A percentile compares a stretch with the other conserved stretches of the same genome.
phyloP scores from a whole-genome alignment of 306 rosid genomes.

The Glycyrrhiza uralensis region DNA sequence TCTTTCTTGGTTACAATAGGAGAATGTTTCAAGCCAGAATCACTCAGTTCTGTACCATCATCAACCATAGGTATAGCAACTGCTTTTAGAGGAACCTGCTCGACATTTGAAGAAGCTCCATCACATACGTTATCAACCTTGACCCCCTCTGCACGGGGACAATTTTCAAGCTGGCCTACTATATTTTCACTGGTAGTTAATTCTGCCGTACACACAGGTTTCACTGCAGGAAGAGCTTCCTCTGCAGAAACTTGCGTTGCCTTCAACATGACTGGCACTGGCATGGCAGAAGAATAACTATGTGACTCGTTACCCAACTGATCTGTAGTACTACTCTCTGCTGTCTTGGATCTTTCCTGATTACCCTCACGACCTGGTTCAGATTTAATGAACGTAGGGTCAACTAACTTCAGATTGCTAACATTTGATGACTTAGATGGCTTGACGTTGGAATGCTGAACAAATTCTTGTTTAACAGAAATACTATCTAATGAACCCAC shows the following conservation, averaged over 20 bases:
- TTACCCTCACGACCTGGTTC: conserved; percentile 42
- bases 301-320: conserved; percentile 29
- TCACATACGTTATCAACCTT: conserved; percentile 24
- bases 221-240: conserved; percentile 7
- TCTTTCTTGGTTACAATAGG: conserved; percentile 28
- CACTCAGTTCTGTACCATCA: conserved; percentile 29
- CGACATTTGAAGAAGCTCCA: conserved; percentile 35
- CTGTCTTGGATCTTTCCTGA: conserved; percentile 29
- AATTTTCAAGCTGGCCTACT: conserved; percentile 23
- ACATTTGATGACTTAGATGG: conserved; percentile 25
- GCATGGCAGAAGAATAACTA: conserved; percentile 27
- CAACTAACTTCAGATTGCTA: conserved; percentile 32
- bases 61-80: conserved; percentile 24
- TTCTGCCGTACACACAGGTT: conserved; percentile 38
- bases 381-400: conserved; percentile 41
- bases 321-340: conserved; percentile 32
- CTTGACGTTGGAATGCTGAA: conserved; percentile 33
- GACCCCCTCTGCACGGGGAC: conserved; percentile 1
- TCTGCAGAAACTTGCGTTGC: conserved; percentile 19
- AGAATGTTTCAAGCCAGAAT: conserved; percentile 24
- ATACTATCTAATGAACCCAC: conserved; percentile 34
- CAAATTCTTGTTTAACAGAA: conserved; percentile 39
- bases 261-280: conserved; percentile 10
- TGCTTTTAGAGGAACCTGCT: conserved; percentile 31
- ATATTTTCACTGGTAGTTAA: conserved; percentile 26